Conservation (phyloP, 2,329 filamentous ascomycete genomes). For the Periconia macrospinosa region DNA sequence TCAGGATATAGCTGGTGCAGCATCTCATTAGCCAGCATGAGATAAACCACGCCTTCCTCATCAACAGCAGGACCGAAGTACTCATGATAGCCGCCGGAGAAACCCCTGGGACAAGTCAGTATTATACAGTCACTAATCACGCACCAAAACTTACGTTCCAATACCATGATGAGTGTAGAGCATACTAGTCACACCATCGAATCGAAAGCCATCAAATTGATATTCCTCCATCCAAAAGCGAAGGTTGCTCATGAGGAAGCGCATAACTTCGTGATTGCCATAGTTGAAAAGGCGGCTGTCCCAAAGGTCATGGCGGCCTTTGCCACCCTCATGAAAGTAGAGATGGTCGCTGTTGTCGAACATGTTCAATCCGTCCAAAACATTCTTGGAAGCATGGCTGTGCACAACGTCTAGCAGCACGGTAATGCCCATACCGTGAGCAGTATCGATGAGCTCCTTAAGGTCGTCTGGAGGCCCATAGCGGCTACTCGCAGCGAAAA, state of each 20-base stretch:
- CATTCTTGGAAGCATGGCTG: constrained; percentile 97
- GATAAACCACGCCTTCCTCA: constrained; percentile 89
- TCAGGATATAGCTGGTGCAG: constrained; percentile 87
- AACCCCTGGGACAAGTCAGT: constrained; percentile 64
- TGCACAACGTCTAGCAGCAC: constrained; percentile 95
- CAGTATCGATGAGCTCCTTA: constrained; percentile 94
- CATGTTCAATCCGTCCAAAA: constrained; percentile 90
- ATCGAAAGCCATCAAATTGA: constrained; percentile 93
- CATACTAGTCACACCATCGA: constrained; percentile 98
- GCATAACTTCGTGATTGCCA: constrained; percentile 86
- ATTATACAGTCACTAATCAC: not conserved
- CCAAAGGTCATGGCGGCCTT: constrained; percentile 90
- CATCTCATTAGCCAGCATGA: constrained; percentile 97
- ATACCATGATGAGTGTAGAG: constrained; percentile 95
- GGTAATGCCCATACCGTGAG: constrained; percentile 85
- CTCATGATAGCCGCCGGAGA: constrained; percentile 97
- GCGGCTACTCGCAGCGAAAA: constrained; percentile 95
- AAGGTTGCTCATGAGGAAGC: constrained; percentile 94
- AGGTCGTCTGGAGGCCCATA: constrained; percentile 93
- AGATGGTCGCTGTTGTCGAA: constrained; percentile 94
- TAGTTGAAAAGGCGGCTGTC: constrained; percentile 98
- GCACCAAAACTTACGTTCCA: constrained; percentile 71
- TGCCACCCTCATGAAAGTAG: constrained; percentile 88
- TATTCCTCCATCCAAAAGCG: constrained; percentile 99
- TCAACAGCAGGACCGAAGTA: constrained; percentile 91